These are phyloP conservation scores for Teratosphaeria nubilosa DNA, from an alignment of 2,329 filamentous ascomycete species.

Conservation along the genomic window DNA sequence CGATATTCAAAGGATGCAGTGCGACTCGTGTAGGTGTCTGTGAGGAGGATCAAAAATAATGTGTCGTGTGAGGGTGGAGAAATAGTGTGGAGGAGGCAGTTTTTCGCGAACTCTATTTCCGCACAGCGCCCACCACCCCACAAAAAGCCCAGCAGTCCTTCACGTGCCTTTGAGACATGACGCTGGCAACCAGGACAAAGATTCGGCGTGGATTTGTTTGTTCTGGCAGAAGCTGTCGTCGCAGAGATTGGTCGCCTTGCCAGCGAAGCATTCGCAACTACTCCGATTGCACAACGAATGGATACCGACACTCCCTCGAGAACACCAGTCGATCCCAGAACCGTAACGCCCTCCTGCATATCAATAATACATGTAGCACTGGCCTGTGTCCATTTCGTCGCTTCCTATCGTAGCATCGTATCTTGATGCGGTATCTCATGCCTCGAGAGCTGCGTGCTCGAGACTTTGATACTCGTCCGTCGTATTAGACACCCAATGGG, in stretches of 20 bases:
- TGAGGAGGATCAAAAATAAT: not conserved
- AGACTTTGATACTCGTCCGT: not conserved
- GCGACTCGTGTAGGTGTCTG: not conserved
- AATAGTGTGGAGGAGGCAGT: not conserved
- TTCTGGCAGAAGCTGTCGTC: not conserved
- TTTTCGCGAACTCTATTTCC: not conserved
- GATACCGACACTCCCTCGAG: not conserved
- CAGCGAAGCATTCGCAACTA: not conserved
- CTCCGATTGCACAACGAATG: not conserved
- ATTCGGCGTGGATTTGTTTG: not conserved
- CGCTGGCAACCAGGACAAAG: not conserved
- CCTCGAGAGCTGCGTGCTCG: not conserved
- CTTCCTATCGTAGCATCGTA: not conserved
- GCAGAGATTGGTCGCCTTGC: not conserved
- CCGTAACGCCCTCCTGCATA: too few species aligned
- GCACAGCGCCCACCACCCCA: not conserved
- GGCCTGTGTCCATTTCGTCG: too few species aligned
- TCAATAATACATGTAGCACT: too few species aligned
- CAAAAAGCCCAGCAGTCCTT: not conserved
- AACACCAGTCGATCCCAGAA: not conserved
- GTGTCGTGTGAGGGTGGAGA: not conserved
- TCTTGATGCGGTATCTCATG: not conserved
- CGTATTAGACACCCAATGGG: not conserved
- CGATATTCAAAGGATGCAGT: not conserved
- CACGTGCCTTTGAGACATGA: not conserved